A percentile compares a stretch with the other conserved stretches of the same genome.
Evolutionary conservation across 768 basidiomycete genomes (phyloP).

Genomic region (Mycena capillaripes): DNA sequence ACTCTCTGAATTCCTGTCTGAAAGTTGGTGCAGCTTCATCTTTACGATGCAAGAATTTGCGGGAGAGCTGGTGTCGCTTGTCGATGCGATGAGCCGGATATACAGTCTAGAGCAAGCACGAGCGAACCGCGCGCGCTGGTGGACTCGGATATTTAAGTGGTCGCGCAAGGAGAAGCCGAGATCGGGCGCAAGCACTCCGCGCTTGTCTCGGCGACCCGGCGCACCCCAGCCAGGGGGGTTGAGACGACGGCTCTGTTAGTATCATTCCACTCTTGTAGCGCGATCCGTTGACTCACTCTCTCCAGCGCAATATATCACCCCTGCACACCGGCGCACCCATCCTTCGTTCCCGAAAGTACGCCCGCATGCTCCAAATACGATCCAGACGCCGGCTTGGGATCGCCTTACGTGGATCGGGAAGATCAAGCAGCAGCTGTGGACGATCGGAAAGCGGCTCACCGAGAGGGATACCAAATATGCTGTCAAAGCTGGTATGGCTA

Average conservation of each 20-base stretch:
- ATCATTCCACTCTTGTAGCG: background rate
- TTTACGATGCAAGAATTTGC: slow-evolving; percentile 97
- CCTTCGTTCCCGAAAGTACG: slow-evolving; percentile 85
- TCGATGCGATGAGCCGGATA: slow-evolving; percentile 88
- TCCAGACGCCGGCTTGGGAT: slow-evolving; percentile 79
- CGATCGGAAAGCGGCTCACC: slow-evolving; percentile 70
- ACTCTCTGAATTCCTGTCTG: background rate
- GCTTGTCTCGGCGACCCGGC: slow-evolving; percentile 8
- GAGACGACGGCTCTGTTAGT: slow-evolving; percentile 31
- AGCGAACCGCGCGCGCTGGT: slow-evolving; percentile 52
- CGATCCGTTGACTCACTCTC: background rate
- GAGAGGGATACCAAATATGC: slow-evolving; percentile 90
- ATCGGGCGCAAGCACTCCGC: slow-evolving; percentile 8
- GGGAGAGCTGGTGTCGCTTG: slow-evolving; percentile 82
- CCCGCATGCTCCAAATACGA: slow-evolving; percentile 88
- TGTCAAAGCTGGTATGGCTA: slow-evolving; percentile 88
- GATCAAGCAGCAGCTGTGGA: slow-evolving; percentile 81
- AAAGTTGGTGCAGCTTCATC: slow-evolving; percentile 75
- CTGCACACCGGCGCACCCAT: slow-evolving; percentile 60
- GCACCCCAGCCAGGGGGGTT: background rate
- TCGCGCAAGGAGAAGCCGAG: slow-evolving; percentile 14
- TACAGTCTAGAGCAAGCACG: slow-evolving; percentile 74
- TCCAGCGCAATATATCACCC: slow-evolving; percentile 68
- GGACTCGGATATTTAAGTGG: slow-evolving; percentile 51
- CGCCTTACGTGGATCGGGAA: slow-evolving; percentile 73